Evolutionary conservation across 2,329 filamentous ascomycete species (phyloP).

Genomic region (Sporothrix curviconia): DNA sequence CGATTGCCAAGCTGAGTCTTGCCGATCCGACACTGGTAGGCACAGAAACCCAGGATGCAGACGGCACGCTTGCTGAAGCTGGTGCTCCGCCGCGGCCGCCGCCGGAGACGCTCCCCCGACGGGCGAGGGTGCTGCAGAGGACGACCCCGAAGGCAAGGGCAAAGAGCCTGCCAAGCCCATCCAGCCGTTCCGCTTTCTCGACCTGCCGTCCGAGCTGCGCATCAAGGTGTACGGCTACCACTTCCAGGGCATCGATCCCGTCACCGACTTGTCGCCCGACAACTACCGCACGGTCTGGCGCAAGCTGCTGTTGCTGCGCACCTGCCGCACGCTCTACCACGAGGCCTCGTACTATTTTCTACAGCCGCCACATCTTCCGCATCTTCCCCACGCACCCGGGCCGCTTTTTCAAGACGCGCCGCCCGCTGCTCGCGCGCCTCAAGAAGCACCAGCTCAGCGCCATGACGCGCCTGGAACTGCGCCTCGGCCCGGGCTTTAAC

Average conservation of each 20-base stretch:
- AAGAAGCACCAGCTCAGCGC: conserved; percentile 52
- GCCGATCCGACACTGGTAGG: conserved; percentile 24
- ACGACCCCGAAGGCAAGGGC: neutral
- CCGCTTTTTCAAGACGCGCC: conserved; percentile 65
- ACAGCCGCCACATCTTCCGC: conserved; percentile 55
- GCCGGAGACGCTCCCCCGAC: conserved; percentile 6
- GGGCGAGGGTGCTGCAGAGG: neutral
- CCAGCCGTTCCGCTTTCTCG: conserved; percentile 57
- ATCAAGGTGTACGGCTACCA: conserved; percentile 61
- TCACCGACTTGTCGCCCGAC: conserved; percentile 60
- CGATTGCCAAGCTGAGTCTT: conserved; percentile 39
- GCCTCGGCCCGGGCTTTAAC: conserved; percentile 67
- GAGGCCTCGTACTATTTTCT: conserved; percentile 63
- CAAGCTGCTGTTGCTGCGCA: conserved; percentile 54
- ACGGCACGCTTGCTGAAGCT: neutral
- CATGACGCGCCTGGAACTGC: conserved; percentile 60
- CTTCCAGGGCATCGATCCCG: conserved; percentile 46
- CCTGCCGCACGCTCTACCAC: conserved; percentile 52
- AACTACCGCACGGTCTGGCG: conserved; percentile 58
- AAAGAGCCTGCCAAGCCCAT: conserved; percentile 16
- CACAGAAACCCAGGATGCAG: neutral
- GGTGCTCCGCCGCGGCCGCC: neutral
- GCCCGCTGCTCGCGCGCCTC: conserved; percentile 62
- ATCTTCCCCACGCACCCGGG: conserved; percentile 61
- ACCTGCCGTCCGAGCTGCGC: conserved; percentile 63